These are phyloP conservation scores for Nitzschia palea DNA, from an alignment of 108 stramenopile genomes.

Conservation along the genomic window DNA sequence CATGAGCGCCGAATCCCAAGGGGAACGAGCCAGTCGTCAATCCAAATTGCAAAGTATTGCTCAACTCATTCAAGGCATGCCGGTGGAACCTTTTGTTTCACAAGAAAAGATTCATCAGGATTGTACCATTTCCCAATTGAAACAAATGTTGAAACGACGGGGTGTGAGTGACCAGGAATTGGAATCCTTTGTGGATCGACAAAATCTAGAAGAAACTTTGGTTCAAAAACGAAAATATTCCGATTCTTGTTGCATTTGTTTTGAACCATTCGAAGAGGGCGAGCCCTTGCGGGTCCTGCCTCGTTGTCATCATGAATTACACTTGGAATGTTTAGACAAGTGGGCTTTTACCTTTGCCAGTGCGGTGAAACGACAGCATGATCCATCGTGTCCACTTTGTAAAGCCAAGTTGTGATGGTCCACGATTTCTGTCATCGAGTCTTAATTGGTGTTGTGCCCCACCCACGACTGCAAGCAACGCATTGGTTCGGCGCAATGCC, in stretches of 20 bases:
- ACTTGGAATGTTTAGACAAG: constrained; percentile 51
- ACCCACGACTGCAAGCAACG: too few species aligned
- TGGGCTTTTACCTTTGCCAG: constrained; percentile 59
- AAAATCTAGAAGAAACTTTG: constrained; percentile 32
- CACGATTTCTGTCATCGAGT: too few species aligned
- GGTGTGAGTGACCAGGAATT: constrained; percentile 19
- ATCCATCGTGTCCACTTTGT: constrained; percentile 58
- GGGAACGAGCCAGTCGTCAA: constrained; percentile 1
- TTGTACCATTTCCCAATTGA: constrained; percentile 18
- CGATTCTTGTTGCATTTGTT: constrained; percentile 56
- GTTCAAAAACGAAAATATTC: constrained; percentile 34
- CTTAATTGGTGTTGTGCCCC: too few species aligned
- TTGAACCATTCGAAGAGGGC: constrained; percentile 26
- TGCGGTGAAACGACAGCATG: constrained; percentile 9
- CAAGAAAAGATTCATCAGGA: constrained; percentile 28
- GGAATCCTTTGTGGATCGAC: constrained; percentile 17
- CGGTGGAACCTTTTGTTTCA: constrained; percentile 44
- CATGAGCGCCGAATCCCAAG: background rate
- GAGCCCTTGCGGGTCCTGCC: constrained; percentile 49
- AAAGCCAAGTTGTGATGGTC: constrained; percentile 21
- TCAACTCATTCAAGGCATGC: constrained; percentile 32
- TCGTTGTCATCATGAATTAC: constrained; percentile 57
- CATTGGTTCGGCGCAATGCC: too few species aligned
- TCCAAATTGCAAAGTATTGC: constrained; percentile 18
- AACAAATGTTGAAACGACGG: constrained; percentile 40